Evolutionary conservation across 768 basidiomycete species (phyloP).

Genomic region (Wakefieldia striispora): DNA sequence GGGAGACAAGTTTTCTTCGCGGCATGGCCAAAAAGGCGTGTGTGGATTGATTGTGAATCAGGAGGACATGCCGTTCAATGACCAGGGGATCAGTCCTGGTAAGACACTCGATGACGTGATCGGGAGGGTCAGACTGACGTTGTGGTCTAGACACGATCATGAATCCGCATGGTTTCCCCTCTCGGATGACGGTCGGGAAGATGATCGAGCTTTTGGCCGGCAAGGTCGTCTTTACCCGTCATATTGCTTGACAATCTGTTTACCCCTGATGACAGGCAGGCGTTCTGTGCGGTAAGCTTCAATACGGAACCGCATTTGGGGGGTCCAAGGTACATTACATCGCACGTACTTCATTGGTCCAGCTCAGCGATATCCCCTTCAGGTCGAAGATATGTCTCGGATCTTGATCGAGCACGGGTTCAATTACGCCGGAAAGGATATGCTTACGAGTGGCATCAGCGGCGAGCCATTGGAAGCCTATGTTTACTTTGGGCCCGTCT

Average conservation of each 20-base stretch:
- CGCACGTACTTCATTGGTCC: background rate
- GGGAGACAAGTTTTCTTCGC: constrained; percentile 97
- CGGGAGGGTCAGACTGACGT: constrained; percentile 11
- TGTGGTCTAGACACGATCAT: constrained; percentile 85
- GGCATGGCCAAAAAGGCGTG: constrained; percentile 99
- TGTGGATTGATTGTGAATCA: constrained; percentile 99
- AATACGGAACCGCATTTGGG: constrained; percentile 96
- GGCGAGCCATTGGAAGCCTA: constrained; percentile 96
- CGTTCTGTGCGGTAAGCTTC: constrained; percentile 82
- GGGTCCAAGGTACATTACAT: constrained; percentile 76
- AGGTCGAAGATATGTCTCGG: constrained; percentile 98
- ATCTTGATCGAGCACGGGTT: constrained; percentile 95
- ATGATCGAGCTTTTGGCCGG: constrained; percentile 98
- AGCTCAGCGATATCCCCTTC: constrained; percentile 9
- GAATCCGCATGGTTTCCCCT: constrained; percentile 99
- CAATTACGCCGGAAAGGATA: constrained; percentile 98
- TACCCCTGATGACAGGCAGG: constrained; percentile 60
- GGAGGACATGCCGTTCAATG: constrained; percentile 99
- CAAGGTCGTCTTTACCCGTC: constrained; percentile 52
- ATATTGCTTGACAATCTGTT: constrained; percentile 2
- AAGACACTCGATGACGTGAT: constrained; percentile 18
- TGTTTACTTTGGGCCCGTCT: constrained; percentile 98
- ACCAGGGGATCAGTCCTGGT: constrained; percentile 94
- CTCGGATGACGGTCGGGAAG: constrained; percentile 99
- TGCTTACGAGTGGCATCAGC: constrained; percentile 97